Conservation (phyloP, 495 filamentous ascomycete species). For the Chaetomidium leptoderma region DNA sequence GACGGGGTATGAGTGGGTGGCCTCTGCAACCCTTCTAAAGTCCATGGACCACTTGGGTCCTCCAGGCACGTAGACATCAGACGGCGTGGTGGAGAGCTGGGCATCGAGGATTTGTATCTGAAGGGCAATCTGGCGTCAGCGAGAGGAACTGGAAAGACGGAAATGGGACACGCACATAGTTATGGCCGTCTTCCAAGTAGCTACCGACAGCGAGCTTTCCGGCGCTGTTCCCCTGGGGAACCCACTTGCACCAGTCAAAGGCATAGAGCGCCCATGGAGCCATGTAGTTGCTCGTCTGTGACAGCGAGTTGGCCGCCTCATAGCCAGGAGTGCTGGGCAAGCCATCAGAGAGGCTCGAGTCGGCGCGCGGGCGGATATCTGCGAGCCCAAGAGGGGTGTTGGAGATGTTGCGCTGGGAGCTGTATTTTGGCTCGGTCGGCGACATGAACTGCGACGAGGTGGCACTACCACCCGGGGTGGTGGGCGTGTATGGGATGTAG, state of each 20-base stretch:
- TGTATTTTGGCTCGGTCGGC: conserved; percentile 62
- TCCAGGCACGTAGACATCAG: conserved; percentile 67
- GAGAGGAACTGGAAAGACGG: no score
- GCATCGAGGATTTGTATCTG: conserved; percentile 98
- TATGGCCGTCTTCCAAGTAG: conserved; percentile 95
- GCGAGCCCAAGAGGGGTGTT: conserved; percentile 87
- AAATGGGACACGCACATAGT: conserved; percentile 66
- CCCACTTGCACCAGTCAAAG: conserved; percentile 99
- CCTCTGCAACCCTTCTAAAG: conserved; percentile 92
- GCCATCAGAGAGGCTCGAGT: conserved; percentile 69
- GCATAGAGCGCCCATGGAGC: conserved; percentile 95
- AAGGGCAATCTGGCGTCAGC: background rate
- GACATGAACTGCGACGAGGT: conserved; percentile 59
- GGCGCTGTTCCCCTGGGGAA: conserved; percentile 68
- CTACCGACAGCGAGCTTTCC: conserved; percentile 94
- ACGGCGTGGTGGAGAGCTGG: conserved; percentile 64
- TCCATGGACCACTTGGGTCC: conserved; percentile 72
- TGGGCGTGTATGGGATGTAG: conserved; percentile 65
- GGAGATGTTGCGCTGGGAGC: conserved; percentile 64
- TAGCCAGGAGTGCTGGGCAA: conserved; percentile 51
- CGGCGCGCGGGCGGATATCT: conserved; percentile 77
- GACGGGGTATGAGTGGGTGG: conserved; percentile 95
- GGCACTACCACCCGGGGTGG: conserved; percentile 56
- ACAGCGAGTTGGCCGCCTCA: conserved; percentile 47
- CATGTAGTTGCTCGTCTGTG: conserved; percentile 74